A percentile compares a stretch with the other conserved stretches of the same genome.
Conservation (phyloP, 768 basidiomycete genomes). For the Termitomyces sp. region DNA sequence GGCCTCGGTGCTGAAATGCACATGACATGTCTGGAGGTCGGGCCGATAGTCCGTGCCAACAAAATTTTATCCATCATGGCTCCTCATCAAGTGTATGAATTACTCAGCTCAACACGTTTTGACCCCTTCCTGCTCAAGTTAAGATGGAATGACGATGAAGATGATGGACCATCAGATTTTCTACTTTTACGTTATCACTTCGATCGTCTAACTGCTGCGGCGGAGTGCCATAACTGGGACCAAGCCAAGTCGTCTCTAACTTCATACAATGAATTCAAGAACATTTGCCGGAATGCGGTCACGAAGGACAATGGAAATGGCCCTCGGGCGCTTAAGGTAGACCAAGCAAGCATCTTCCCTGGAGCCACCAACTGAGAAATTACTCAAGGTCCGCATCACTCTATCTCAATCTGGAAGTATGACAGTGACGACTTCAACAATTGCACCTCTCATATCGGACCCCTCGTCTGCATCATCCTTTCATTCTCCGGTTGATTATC, state of each 20-base stretch:
- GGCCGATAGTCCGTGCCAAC: too few species aligned
- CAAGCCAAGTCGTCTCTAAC: conserved; percentile 29
- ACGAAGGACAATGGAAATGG: conserved; percentile 15
- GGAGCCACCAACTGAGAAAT: conserved; percentile 4
- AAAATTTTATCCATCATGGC: conserved; percentile 1
- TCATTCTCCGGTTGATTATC: conserved; percentile 24
- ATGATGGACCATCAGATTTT: conserved; percentile 49
- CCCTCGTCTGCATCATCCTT: conserved; percentile 34
- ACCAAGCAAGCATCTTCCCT: neutral
- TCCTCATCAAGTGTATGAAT: conserved; percentile 18
- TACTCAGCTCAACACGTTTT: conserved; percentile 56
- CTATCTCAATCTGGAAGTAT: conserved; percentile 35
- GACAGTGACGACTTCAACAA: conserved; percentile 26
- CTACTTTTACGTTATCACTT: conserved; percentile 58
- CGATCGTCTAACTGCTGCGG: conserved; percentile 53
- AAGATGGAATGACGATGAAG: conserved; percentile 54
- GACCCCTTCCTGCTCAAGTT: conserved; percentile 43
- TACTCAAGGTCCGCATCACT: conserved; percentile 48
- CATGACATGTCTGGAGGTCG: too few species aligned
- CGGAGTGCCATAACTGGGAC: conserved; percentile 47
- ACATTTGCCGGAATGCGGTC: conserved; percentile 43
- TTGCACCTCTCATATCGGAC: conserved; percentile 29
- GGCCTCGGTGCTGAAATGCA: too few species aligned
- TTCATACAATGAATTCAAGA: conserved; percentile 31
- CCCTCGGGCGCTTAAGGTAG: conserved; percentile 28